Conservation (phyloP, 768 basidiomycete species). For the Piloderma croceum region DNA sequence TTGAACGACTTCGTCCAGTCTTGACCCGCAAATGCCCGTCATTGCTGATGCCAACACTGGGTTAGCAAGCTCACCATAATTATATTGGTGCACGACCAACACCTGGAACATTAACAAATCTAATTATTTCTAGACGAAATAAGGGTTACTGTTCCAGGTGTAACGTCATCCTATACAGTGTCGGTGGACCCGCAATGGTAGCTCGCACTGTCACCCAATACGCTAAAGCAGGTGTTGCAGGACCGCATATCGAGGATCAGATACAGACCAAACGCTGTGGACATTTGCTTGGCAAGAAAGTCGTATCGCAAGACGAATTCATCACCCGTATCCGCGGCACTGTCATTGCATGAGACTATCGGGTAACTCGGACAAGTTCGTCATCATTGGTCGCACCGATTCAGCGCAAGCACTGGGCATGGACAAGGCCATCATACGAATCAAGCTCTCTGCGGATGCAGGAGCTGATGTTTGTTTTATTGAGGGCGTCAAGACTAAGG, state of each 20-base stretch:
- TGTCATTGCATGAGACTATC: slow-evolving; percentile 39
- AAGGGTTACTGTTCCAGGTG: too few relatives aligned
- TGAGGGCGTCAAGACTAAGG: slow-evolving; percentile 44
- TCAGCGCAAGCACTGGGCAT: slow-evolving; percentile 46
- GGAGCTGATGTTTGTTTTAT: slow-evolving; percentile 50
- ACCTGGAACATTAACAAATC: too few relatives aligned
- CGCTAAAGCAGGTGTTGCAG: slow-evolving; percentile 45
- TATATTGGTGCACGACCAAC: not conserved
- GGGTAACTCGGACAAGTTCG: slow-evolving; percentile 11
- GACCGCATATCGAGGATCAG: slow-evolving; percentile 53
- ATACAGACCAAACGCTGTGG: slow-evolving; percentile 49
- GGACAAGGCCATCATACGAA: slow-evolving; percentile 43
- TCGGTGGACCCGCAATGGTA: slow-evolving; percentile 51
- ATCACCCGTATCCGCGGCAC: slow-evolving; percentile 49
- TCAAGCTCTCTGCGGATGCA: slow-evolving; percentile 39
- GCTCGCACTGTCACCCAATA: slow-evolving; percentile 49
- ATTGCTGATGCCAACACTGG: slow-evolving; percentile 57
- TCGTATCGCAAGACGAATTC: slow-evolving; percentile 46
- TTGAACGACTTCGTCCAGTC: slow-evolving; percentile 47
- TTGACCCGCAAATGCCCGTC: slow-evolving; percentile 41
- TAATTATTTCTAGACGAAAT: too few relatives aligned
- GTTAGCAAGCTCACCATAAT: too few relatives aligned
- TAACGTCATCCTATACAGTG: too few relatives aligned
- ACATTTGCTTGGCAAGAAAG: slow-evolving; percentile 49
- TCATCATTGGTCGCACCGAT: slow-evolving; percentile 49